Base-by-base conservation (phyloP, 1,284 basidiomycete genomes). In the Spongiforma sp. region DNA sequence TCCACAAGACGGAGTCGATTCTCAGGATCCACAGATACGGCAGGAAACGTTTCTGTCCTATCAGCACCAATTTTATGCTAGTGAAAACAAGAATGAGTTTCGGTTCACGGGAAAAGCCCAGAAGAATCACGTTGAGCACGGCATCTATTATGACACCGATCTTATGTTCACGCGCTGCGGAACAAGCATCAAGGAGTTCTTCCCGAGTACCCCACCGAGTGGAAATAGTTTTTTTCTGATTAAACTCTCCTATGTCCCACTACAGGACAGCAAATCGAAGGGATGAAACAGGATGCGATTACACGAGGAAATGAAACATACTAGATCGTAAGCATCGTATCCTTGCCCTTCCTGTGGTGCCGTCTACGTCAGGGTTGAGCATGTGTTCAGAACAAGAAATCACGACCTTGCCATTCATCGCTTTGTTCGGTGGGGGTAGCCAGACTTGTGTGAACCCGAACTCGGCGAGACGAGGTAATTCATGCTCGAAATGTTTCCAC, bases 161-260 rank as follows among this genome's bases (percentile, higher is more conserved):
- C 7, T 88, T 84, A 67, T 84, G 80, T 67, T 80, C 75, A 66
- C 81, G 83, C 5, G 91, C 91, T 32, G 79, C 74, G 60, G 79
- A 75, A 75, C 93, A 91, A 15, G 92, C 89, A 7, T 79, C 74
- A 4, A 95, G 73, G 26, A 97, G 85, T 70, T 98, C 90, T 54
- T 94, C 87, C 69, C 91, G 92, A 17, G 90, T 92, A 24, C 96
- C 96, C 94, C 95, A 99, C 67, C 96, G 87, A n/a, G 96, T 98
- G 12, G 82, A 77, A 59, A 87, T 79, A n/a, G 85, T 80, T 15
- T 91, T 93, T 76, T 95, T 96, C 76, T 94, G 92, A 59, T 94
- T 80, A 69, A 98, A 98, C 81, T 98, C 96, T 56, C 96, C 96
- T 14, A 98, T 80, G 75, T 96, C 94, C 92, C 93, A 95, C 86